Conservation (phyloP, 495 filamentous ascomycete genomes). For the Thozetella sp. region DNA sequence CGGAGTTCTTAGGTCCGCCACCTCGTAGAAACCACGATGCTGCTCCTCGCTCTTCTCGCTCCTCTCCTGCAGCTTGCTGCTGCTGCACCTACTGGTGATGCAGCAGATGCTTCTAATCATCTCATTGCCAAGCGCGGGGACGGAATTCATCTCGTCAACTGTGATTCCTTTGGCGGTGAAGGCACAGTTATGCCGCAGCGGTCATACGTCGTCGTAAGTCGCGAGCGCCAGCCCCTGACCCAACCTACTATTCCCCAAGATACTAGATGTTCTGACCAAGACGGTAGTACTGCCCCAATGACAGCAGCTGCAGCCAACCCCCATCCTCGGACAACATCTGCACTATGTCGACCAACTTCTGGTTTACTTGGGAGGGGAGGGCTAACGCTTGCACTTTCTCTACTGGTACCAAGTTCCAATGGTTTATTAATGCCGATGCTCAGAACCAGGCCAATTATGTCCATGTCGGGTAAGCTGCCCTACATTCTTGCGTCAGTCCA, state of each 20-base stretch:
- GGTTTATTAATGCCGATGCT: slow-evolving; percentile 2
- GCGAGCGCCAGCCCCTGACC: not conserved
- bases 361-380: not conserved
- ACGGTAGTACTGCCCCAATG: slow-evolving; percentile 3
- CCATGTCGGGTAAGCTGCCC: slow-evolving; percentile 6
- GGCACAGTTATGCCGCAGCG: slow-evolving; percentile 2
- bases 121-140: slow-evolving; percentile 7
- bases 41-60: not conserved
- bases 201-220: slow-evolving; percentile 6
- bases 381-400: slow-evolving; percentile 2
- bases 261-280: not conserved
- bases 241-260: not conserved
- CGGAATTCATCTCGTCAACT: slow-evolving; percentile 6
- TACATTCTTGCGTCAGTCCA: not conserved
- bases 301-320: not conserved
- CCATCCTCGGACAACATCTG: slow-evolving; percentile 4
- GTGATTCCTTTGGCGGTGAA: slow-evolving; percentile 1
- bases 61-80: slow-evolving; percentile 2
- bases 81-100: slow-evolving; percentile 3
- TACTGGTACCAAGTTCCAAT: not conserved
- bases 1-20: too few species aligned
- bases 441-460: slow-evolving; percentile 5
- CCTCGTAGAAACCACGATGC: not conserved
- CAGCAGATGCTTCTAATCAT: not conserved
- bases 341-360: slow-evolving; percentile 2